Evolutionary conservation across 768 basidiomycete species (phyloP).

Genomic region (Pleurotus tuber-regium): DNA sequence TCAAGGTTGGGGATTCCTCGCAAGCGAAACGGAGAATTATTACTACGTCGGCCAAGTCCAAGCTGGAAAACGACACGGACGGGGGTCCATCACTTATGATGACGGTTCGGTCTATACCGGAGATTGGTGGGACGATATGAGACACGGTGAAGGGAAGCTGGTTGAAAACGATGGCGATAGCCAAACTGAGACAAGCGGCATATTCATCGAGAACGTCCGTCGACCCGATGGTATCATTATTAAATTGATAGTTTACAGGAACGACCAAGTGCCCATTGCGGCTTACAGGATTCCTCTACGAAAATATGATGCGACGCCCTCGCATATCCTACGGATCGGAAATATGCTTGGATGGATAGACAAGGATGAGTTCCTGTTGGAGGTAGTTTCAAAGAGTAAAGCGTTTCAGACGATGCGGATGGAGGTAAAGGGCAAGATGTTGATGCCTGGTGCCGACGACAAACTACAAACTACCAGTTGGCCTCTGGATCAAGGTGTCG

Average conservation of each 20-base stretch:
- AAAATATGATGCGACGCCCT: not conserved
- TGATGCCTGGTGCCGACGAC: not conserved
- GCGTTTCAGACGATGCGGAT: not conserved
- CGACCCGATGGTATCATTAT: not conserved
- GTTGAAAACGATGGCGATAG: not conserved
- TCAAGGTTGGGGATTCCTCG: conserved; percentile 14
- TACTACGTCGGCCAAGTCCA: conserved; percentile 13
- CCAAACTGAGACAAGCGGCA: not conserved
- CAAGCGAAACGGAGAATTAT: conserved; percentile 11
- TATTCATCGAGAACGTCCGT: conserved; percentile 6
- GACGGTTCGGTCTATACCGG: conserved; percentile 14
- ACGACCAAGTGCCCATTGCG: not conserved
- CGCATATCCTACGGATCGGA: not conserved
- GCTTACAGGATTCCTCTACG: not conserved
- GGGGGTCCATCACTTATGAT: conserved; percentile 14
- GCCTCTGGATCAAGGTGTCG: not conserved
- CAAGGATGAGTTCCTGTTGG: not conserved
- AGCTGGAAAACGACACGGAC: conserved; percentile 11
- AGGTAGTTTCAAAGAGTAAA: not conserved
- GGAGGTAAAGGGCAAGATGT: not conserved
- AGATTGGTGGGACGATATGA: conserved; percentile 12
- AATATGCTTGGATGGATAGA: not conserved
- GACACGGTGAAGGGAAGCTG: conserved; percentile 11
- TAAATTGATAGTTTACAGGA: not conserved
- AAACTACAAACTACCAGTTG: not conserved